A percentile compares a stretch with the other conserved stretches of the same genome.
Evolutionary conservation across 2,329 filamentous ascomycete genomes (phyloP).

Genomic region (Arachnopeziza araneosa): DNA sequence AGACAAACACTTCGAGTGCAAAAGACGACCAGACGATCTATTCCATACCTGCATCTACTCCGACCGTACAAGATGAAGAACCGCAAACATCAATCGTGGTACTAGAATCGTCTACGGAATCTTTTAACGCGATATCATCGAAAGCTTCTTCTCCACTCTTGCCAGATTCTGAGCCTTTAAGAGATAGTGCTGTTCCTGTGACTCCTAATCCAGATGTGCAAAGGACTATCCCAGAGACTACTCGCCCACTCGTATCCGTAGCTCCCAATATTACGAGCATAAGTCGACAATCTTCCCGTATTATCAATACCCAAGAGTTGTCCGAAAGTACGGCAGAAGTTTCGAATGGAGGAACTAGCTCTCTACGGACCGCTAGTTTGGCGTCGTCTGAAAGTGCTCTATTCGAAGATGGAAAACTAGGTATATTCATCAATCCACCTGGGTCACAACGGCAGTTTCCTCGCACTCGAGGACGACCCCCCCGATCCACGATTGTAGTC

Average conservation of each 20-base stretch:
- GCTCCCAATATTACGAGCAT: too few relatives aligned
- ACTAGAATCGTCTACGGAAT: background rate
- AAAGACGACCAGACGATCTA: too few relatives aligned
- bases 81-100: background rate
- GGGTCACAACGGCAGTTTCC: conserved; percentile 13
- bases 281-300: too few relatives aligned
- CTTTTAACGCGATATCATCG: background rate
- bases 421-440: conserved; percentile 15
- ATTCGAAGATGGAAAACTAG: conserved; percentile 12
- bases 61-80: background rate
- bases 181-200: too few relatives aligned
- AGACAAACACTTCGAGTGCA: too few relatives aligned
- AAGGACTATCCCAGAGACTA: too few relatives aligned
- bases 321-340: background rate
- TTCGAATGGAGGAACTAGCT: background rate
- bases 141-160: background rate
- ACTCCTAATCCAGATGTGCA: too few relatives aligned
- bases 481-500: conserved; percentile 23
- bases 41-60: background rate
- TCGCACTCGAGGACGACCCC: conserved; percentile 28
- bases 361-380: background rate
- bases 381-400: conserved; percentile 10
- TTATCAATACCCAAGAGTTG: background rate
- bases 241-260: too few relatives aligned
- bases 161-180: background rate